Evolutionary conservation across 106 monocot species (phyloP).

Genomic region (Triglochin maritima): DNA sequence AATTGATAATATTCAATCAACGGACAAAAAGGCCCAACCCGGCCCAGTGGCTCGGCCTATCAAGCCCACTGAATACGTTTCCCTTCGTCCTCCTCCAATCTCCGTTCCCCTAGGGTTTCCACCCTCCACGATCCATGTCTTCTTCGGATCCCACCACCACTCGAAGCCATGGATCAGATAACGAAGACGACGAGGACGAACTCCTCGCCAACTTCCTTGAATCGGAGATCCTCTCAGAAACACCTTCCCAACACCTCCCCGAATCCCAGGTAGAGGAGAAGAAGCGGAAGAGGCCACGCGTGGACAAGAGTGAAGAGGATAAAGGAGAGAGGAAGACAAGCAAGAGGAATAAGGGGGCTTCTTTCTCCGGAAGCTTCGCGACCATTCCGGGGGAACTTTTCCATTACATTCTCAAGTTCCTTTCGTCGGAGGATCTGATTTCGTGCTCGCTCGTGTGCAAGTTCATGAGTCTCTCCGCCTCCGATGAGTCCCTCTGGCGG

Average conservation of each 20-base stretch:
- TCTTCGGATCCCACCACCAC: too few species aligned
- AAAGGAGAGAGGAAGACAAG: not conserved
- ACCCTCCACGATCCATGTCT: too few species aligned
- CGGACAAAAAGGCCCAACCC: too few species aligned
- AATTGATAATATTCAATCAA: too few species aligned
- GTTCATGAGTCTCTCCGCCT: slow-evolving; percentile 64
- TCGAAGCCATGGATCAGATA: too few species aligned
- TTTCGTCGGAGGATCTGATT: slow-evolving; percentile 93
- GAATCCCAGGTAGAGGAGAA: not conserved
- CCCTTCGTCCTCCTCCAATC: too few species aligned
- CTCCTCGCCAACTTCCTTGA: slow-evolving; percentile 69
- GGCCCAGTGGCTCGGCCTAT: too few species aligned
- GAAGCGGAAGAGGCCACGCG: slow-evolving; percentile 17
- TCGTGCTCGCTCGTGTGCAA: slow-evolving; percentile 72
- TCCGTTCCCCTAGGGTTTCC: too few species aligned
- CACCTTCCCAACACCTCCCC: not conserved
- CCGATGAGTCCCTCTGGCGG: slow-evolving; percentile 94
- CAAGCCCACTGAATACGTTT: too few species aligned
- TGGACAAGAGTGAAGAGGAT: slow-evolving; percentile 14
- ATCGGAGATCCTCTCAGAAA: slow-evolving; percentile 61
- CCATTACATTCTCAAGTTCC: slow-evolving; percentile 89
- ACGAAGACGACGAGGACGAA: slow-evolving; percentile 47
- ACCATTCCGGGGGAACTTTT: slow-evolving; percentile 81
- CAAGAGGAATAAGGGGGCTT: not conserved
- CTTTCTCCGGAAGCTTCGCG: slow-evolving; percentile 54